Base-by-base conservation (phyloP, 2,329 filamentous ascomycete genomes). In the Hypoxylon sp. region DNA sequence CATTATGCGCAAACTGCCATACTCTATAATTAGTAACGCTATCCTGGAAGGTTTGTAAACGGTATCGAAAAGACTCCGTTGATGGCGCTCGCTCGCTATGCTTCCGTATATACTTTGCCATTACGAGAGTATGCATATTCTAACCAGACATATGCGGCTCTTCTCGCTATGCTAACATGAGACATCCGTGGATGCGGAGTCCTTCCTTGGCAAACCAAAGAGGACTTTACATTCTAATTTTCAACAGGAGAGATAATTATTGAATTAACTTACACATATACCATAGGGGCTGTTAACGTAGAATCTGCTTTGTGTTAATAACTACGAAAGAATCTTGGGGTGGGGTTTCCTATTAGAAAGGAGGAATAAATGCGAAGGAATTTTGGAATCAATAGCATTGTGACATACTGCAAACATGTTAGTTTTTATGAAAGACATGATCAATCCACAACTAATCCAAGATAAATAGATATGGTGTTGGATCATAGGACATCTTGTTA, bases 211-310 rank as follows among this genome's bases (percentile, higher is more conserved):
- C 9, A 30, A 30, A 9, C 2, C 6, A 19, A 43, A 21, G n/a
- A 2, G 5, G 38, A 43, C 21, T 43, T 43, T 43, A 10, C 17
- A 21, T 10, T 43, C 38, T 3, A 51, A 51, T 34, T 3, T 32
- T 5, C 14, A 28, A 43, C 9, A 1, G 38, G 10, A 23, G 25
- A 46, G 10, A 38, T 7, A 10, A 19, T n/a, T 21, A 14, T 6
- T 51, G 5, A 28, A 4, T 17, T 28, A 19, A 58, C 65, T 59
- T 67, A 70, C 67, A 75, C 87, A 92, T 74, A 97, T 91, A 51
- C 93, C 93, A 77, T 93, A 96, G 0, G 93, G 93, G 63, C 87
- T 88, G 82, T 97, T 97, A 75, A 96, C 93, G 77, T 96, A 97
- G 80, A 98, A 97, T 0, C 65, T 68, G 52, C 23, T 53, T 3